Evolutionary conservation across 345 rosid genomes (phyloP), one percentile per base, ranked within the genome.

Genomic region (Lumnitzera racemosa): DNA sequence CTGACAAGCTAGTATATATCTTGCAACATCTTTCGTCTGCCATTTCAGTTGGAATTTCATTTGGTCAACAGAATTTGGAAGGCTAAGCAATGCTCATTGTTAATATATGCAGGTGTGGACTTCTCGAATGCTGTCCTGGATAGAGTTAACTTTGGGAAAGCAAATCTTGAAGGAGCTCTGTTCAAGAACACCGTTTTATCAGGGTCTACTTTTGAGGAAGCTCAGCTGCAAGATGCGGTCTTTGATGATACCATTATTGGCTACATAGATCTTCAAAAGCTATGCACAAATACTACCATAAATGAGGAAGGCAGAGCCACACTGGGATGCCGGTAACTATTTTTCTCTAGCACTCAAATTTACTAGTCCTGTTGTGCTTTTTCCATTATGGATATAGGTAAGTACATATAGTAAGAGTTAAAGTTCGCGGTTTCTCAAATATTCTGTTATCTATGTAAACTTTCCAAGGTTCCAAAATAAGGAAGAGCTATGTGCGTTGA

Each of bases 41-140:
- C 43, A 36, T 36, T 5, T 36, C 43, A 36, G 43, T 36, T 9
- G 43, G 10, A 36, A 4, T 36, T 36, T 36, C 43, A 7, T 5
- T 36, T 9, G 1, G 43, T 36, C 7, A 36, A 4, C 9, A 9
- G 11, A 5, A 36, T 36, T 36, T 36, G 5, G 11, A 7, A 7
- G 43, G 11, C 43, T 36, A 36, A 36, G 43, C 43, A 36, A 9
- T 9, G 11, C 9, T 36, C 11, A 36, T 36, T 36, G 43, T 36
- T 36, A 49, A 53, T 46, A 4, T 50, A 46, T 76, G 72, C 81
- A 92, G 97, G 96, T 31, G 79, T 72, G 17, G 72, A 94, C 82
- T 94, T 89, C 81, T 73, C 90, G 0, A 84, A 94, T 73, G 96
- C 97, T 43, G 97, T 94, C 48, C 29, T 94, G 15, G 99, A 94